These are phyloP conservation scores for Phylloporus arenicola DNA, from an alignment of 768 basidiomycete species.

Conservation along the genomic window DNA sequence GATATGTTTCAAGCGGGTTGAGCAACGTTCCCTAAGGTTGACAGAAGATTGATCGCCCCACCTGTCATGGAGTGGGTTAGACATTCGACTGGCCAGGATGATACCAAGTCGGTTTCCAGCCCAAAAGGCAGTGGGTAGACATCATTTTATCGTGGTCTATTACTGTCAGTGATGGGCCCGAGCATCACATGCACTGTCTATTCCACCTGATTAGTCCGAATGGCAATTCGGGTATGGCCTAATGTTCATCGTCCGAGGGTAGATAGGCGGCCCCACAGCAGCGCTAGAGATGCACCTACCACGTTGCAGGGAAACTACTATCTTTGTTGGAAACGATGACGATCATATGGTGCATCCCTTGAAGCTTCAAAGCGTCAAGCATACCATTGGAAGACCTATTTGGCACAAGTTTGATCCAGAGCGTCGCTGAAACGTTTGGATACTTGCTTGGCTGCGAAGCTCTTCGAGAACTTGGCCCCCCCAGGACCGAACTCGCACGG, in stretches of 20 bases:
- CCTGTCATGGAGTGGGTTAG: too few relatives aligned
- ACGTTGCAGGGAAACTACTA: not conserved
- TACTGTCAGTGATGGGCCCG: not conserved
- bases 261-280: not conserved
- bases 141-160: too few relatives aligned
- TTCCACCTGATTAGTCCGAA: not conserved
- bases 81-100: too few relatives aligned
- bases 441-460: not conserved
- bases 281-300: not conserved
- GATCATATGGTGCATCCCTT: not conserved
- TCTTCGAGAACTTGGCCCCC: not conserved
- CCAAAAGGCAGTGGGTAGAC: not conserved
- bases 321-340: not conserved
- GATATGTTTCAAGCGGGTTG: not conserved
- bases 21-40: too few relatives aligned
- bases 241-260: too few relatives aligned
- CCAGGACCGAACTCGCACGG: not conserved
- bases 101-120: not conserved
- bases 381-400: not conserved
- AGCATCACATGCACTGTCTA: not conserved
- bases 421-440: not conserved
- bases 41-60: not conserved
- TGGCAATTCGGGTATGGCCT: not conserved
- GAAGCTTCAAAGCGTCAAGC: not conserved
- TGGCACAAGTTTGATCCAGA: not conserved